Conservation (phyloP, 805 yeast species). For the Candida gorgasii region DNA sequence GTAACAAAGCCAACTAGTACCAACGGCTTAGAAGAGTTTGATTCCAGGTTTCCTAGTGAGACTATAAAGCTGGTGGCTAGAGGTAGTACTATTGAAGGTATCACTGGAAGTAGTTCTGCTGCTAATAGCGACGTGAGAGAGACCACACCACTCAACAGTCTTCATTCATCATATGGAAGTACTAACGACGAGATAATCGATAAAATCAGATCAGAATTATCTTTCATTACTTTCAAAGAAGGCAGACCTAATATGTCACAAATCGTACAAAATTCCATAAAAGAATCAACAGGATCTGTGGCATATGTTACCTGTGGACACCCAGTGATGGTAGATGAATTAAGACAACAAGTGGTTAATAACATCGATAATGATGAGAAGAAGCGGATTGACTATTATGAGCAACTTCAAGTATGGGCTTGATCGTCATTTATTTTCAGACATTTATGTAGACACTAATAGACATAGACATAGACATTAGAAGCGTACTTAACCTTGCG, state of each 20-base stretch:
- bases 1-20: constrained; percentile 26
- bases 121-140: not conserved
- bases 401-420: constrained; percentile 75
- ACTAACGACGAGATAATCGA: constrained; percentile 7
- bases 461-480: not conserved
- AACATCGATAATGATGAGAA: constrained; percentile 31
- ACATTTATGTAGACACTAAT: not conserved
- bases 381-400: constrained; percentile 67
- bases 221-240: constrained; percentile 38
- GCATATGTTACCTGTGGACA: constrained; percentile 67
- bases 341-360: constrained; percentile 50
- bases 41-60: constrained; percentile 12
- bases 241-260: constrained; percentile 51
- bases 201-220: constrained; percentile 21
- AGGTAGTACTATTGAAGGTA: not conserved
- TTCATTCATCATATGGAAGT: not conserved
- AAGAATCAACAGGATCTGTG: constrained; percentile 41
- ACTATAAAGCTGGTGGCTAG: not conserved
- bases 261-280: constrained; percentile 37
- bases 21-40: constrained; percentile 33
- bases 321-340: constrained; percentile 54
- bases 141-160: not conserved
- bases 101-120: not conserved
- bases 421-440: too few relatives aligned
- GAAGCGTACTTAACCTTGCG: too few relatives aligned